Conservation (phyloP, 106 monocot species). For the Dioscorea alata region DNA sequence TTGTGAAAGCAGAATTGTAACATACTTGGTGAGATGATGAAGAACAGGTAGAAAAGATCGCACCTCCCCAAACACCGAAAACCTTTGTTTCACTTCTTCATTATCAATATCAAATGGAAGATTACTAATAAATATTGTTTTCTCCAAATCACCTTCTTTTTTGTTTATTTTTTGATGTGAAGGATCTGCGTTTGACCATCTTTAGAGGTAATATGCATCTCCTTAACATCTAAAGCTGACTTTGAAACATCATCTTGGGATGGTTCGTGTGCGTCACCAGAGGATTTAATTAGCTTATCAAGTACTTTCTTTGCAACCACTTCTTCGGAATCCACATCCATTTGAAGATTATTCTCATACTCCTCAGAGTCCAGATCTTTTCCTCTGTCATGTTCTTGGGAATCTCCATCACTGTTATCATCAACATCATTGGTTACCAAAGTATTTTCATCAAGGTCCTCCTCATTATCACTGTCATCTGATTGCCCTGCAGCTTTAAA, state of each 20-base stretch:
- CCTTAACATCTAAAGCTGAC: slow-evolving; percentile 14
- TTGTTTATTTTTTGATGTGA: slow-evolving; percentile 12
- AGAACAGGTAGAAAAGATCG: slow-evolving; percentile 67
- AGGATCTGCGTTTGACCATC: slow-evolving; percentile 12
- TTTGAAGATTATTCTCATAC: slow-evolving; percentile 12
- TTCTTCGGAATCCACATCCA: slow-evolving; percentile 54
- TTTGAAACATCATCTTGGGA: slow-evolving; percentile 16
- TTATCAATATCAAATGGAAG: slow-evolving; percentile 81
- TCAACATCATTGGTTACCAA: not conserved
- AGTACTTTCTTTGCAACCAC: slow-evolving; percentile 78
- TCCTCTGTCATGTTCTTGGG: not conserved
- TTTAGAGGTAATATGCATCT: slow-evolving; percentile 6
- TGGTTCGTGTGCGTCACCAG: slow-evolving; percentile 13
- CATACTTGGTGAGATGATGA: slow-evolving; percentile 88
- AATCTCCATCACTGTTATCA: slow-evolving; percentile 9
- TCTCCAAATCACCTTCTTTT: slow-evolving; percentile 49
- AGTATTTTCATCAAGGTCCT: slow-evolving; percentile 14
- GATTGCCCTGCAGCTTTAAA: slow-evolving; percentile 4
- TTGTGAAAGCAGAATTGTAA: not conserved
- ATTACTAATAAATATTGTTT: slow-evolving; percentile 86
- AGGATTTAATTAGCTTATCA: slow-evolving; percentile 58
- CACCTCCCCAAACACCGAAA: slow-evolving; percentile 82
- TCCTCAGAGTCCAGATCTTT: slow-evolving; percentile 11
- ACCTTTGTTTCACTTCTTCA: slow-evolving; percentile 81
- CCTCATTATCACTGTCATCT: slow-evolving; percentile 15